Conservation (phyloP, 2,329 filamentous ascomycete genomes). For the Aspergillus sp. region DNA sequence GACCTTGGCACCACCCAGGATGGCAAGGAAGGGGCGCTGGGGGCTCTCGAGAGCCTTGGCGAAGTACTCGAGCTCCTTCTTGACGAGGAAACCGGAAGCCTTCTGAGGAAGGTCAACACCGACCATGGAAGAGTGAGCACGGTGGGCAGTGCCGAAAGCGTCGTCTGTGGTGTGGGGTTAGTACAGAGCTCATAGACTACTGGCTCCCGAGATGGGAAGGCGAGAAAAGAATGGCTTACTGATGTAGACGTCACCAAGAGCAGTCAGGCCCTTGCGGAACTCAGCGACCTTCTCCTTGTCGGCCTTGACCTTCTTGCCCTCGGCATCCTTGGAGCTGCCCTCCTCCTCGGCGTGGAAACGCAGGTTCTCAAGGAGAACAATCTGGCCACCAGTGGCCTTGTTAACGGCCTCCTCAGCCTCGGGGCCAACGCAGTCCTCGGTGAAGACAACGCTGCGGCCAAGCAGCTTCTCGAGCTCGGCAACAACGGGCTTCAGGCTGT, state of each 20-base stretch:
- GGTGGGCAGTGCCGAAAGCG: constrained; percentile 96
- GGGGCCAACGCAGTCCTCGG: constrained; percentile 84
- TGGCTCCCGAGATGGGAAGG: background rate
- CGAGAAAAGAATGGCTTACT: constrained; percentile 61
- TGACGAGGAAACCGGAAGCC: constrained; percentile 97
- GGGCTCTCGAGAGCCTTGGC: constrained; percentile 92
- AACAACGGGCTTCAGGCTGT: constrained; percentile 89
- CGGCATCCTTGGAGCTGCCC: constrained; percentile 88
- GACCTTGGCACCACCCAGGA: constrained; percentile 96
- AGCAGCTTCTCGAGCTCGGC: constrained; percentile 89
- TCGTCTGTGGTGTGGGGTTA: constrained; percentile 66
- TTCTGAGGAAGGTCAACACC: constrained; percentile 94
- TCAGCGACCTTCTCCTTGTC: constrained; percentile 88
- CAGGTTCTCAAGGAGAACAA: constrained; percentile 94
- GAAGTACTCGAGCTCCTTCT: constrained; percentile 99
- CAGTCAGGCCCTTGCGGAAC: constrained; percentile 94
- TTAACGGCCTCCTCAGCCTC: constrained; percentile 89
- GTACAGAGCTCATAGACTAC: background rate
- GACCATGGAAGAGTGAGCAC: constrained; percentile 99
- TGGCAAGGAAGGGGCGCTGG: constrained; percentile 94
- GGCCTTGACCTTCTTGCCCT: constrained; percentile 97
- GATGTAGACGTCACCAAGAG: constrained; percentile 92
- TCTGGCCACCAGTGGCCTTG: constrained; percentile 75
- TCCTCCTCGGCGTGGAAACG: constrained; percentile 99
- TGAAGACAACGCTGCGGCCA: constrained; percentile 80